Evolutionary conservation across 1,139 yeast species (phyloP).

Genomic region (Nakaseomyces sp.): DNA sequence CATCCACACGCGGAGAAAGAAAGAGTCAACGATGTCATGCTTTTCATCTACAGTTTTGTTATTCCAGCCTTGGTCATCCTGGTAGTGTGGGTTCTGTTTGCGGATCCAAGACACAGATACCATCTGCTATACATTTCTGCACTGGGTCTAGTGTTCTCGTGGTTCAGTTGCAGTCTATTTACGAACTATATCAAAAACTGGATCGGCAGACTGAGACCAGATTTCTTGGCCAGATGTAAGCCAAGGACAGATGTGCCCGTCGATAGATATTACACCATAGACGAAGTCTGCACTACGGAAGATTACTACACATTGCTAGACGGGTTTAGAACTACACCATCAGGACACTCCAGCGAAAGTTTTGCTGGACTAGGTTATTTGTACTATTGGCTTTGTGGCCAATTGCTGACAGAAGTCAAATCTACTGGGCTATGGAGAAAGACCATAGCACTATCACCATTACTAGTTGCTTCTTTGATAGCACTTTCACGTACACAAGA

Average conservation of each 20-base stretch:
- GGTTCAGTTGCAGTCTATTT: conserved; percentile 45
- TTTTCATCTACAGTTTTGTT: conserved; percentile 35
- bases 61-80: conserved; percentile 38
- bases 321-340: conserved; percentile 73
- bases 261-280: conserved; percentile 42
- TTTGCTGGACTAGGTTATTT: conserved; percentile 60
- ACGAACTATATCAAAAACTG: conserved; percentile 64
- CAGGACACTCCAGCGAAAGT: conserved; percentile 63
- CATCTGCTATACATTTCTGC: conserved; percentile 43
- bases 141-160: conserved; percentile 45
- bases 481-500: conserved; percentile 70
- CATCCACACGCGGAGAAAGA: conserved; percentile 68
- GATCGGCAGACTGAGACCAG: conserved; percentile 74
- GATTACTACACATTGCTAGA: conserved; percentile 43
- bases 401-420: conserved; percentile 38
- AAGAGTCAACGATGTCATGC: conserved; percentile 41
- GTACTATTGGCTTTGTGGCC: conserved; percentile 59
- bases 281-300: conserved; percentile 54
- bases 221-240: conserved; percentile 61
- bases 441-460: conserved; percentile 35
- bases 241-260: conserved; percentile 43
- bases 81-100: conserved; percentile 31
- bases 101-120: conserved; percentile 36
- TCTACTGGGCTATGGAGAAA: conserved; percentile 51
- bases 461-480: conserved; percentile 52